phyloP scores from a whole-genome alignment of 2,329 filamentous ascomycete genomes.

The Rhynchosporium graminicola region DNA sequence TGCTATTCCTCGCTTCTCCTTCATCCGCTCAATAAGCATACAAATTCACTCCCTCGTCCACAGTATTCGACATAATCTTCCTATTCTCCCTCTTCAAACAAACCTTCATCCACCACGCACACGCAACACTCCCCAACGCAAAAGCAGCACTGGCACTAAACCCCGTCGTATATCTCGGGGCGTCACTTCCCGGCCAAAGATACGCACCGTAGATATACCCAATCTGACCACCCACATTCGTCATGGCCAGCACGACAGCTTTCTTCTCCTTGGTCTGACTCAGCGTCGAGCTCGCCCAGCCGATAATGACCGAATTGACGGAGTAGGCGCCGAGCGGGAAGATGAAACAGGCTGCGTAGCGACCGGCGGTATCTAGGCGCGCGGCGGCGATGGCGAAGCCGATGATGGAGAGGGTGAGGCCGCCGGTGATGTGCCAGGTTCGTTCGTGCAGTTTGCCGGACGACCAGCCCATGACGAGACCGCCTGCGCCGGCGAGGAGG shows the following conservation, averaged over 20 bases:
- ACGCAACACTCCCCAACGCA: constrained; percentile 3
- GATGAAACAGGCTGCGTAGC: constrained; percentile 40
- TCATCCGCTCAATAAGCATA: constrained; percentile 14
- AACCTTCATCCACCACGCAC: constrained; percentile 13
- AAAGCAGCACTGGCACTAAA: not conserved
- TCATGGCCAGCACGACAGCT: constrained; percentile 20
- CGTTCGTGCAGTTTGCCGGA: constrained; percentile 38
- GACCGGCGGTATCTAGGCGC: constrained; percentile 36
- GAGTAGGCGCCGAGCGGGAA: constrained; percentile 39
- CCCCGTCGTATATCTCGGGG: not conserved
- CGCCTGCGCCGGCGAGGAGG: constrained; percentile 31
- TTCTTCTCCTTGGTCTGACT: constrained; percentile 29
- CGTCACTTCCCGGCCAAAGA: constrained; percentile 9
- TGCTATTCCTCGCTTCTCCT: not conserved
- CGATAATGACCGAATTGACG: constrained; percentile 38
- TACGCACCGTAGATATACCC: constrained; percentile 11
- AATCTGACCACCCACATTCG: constrained; percentile 10
- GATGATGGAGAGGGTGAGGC: constrained; percentile 35
- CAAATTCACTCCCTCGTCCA: not conserved
- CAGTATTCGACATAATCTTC: constrained; percentile 4
- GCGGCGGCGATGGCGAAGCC: constrained; percentile 39
- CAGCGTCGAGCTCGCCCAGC: constrained; percentile 31
- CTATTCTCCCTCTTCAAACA: constrained; percentile 7
- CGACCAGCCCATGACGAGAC: constrained; percentile 26
- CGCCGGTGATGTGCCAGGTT: constrained; percentile 38